phyloP scores from a whole-genome alignment of 306 rosid genomes.

The Chamaecrista fasciculata region DNA sequence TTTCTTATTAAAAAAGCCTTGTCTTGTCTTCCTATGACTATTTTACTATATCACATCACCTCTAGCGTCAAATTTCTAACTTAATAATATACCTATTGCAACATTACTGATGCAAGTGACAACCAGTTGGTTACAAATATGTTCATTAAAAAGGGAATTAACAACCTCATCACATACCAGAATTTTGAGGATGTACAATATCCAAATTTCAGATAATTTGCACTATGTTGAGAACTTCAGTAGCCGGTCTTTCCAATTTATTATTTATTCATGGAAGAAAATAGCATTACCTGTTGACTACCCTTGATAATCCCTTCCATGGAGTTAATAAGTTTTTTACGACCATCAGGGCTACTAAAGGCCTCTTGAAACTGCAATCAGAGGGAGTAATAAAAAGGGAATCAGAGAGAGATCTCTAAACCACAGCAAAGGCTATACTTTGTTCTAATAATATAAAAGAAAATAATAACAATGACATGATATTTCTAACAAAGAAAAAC shows the following conservation, averaged over 20 bases:
- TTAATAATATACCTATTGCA: background rate
- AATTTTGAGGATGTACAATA: background rate
- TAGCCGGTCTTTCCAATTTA: background rate
- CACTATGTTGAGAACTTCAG: constrained; percentile 16
- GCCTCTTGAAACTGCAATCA: constrained; percentile 85
- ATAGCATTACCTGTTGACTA: constrained; percentile 70
- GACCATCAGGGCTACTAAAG: constrained; percentile 62
- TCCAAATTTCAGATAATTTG: background rate
- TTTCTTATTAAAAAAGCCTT: background rate
- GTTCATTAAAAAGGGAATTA: background rate
- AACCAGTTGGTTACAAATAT: background rate
- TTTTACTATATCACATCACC: background rate
- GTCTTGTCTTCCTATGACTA: background rate
- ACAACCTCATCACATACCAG: background rate
- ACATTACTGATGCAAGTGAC: background rate
- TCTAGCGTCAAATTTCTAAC: background rate
- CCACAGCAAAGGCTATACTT: background rate
- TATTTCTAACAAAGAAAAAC: background rate
- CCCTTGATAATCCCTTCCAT: constrained; percentile 95
- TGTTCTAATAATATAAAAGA: constrained; percentile 13
- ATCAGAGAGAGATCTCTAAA: background rate
- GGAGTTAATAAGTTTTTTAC: constrained; percentile 69
- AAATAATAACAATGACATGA: background rate
- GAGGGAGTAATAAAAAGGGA: background rate
- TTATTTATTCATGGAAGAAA: constrained; percentile 3